phyloP scores from a whole-genome alignment of 129 eudicot species.

The Heracleum sosnowskyi region DNA sequence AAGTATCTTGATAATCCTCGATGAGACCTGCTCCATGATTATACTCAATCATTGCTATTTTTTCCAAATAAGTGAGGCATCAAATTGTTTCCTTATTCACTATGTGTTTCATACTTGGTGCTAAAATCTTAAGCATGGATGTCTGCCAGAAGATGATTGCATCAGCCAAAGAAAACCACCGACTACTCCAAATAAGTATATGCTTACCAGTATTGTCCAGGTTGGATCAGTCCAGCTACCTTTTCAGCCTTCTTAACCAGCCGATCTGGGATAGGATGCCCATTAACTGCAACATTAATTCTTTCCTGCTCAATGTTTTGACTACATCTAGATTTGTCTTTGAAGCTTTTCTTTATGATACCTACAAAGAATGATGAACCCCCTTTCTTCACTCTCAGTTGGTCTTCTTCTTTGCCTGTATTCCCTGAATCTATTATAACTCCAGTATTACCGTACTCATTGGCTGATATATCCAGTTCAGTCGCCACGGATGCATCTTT shows the following conservation, averaged over 20 bases:
- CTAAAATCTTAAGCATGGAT: neutral
- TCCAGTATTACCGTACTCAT: conserved; percentile 60
- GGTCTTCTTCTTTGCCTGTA: conserved; percentile 38
- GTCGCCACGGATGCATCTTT: conserved; percentile 61
- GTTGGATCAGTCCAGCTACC: conserved; percentile 65
- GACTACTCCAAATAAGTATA: neutral
- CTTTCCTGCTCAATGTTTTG: conserved; percentile 38
- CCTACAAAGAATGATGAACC: conserved; percentile 49
- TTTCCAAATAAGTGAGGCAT: neutral
- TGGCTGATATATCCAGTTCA: conserved; percentile 65
- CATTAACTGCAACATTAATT: conserved; percentile 58
- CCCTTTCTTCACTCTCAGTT: conserved; percentile 35
- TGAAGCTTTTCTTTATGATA: conserved; percentile 55
- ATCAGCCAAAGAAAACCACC: neutral
- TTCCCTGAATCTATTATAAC: conserved; percentile 58
- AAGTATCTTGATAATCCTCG: neutral
- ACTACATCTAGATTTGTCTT: conserved; percentile 41
- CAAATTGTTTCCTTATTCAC: neutral
- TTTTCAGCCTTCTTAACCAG: conserved; percentile 82
- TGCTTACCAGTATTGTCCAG: conserved; percentile 91
- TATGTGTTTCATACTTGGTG: neutral
- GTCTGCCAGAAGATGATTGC: neutral
- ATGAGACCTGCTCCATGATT: neutral
- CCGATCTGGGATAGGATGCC: conserved; percentile 65
- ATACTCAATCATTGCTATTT: neutral